Conservation (phyloP, 192 early-diverging fungal genomes). For the Mortierella hygrophila region DNA sequence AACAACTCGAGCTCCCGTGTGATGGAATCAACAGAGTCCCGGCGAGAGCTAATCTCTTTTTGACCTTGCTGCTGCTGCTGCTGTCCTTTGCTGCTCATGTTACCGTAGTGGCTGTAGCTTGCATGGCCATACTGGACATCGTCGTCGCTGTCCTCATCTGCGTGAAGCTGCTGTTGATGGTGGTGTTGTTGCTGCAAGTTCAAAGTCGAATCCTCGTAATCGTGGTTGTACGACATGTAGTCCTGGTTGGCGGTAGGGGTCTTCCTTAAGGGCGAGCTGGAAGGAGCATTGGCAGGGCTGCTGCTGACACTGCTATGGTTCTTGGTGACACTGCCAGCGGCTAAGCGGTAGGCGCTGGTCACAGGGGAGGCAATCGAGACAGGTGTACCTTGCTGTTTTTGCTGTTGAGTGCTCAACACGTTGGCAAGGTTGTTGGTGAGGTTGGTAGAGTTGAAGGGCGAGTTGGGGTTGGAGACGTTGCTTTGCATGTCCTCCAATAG, state of each 20-base stretch:
- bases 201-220: neutral
- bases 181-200: neutral
- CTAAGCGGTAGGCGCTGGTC: constrained; percentile 10
- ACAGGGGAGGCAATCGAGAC: constrained; percentile 10
- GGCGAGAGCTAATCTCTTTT: neutral
- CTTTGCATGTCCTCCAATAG: constrained; percentile 47
- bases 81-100: constrained; percentile 1
- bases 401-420: constrained; percentile 34
- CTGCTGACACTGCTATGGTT: constrained; percentile 7
- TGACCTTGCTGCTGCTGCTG: neutral
- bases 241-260: neutral
- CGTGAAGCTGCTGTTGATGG: constrained; percentile 9
- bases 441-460: constrained; percentile 41
- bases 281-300: neutral
- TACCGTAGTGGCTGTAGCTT: constrained; percentile 12
- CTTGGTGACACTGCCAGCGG: neutral
- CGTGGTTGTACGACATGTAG: neutral
- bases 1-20: constrained; percentile 49
- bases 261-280: neutral
- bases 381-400: constrained; percentile 8
- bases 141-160: constrained; percentile 22
- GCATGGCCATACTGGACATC: constrained; percentile 23
- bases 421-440: constrained; percentile 35
- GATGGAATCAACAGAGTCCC: constrained; percentile 52
- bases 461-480: constrained; percentile 34